Conservation (phyloP, 164 flowering plant species). For the Liquidambar formosana region DNA sequence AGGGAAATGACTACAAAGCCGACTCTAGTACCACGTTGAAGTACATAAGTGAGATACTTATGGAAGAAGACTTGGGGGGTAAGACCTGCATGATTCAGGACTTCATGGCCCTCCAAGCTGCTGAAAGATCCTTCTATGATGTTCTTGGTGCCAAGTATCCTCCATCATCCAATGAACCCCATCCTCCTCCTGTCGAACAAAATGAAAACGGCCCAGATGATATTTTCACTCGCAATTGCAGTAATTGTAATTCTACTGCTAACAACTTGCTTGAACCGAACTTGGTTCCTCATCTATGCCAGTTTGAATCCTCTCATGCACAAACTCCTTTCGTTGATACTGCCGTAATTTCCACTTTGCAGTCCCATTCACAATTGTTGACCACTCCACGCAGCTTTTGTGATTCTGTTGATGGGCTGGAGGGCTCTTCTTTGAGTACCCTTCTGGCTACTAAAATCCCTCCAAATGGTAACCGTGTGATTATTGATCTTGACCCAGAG, state of each 20-base stretch:
- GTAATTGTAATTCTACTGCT: neutral
- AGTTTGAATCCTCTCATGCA: neutral
- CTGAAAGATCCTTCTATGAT: constrained; percentile 27
- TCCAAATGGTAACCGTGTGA: too few relatives aligned
- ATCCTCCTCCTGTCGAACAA: neutral
- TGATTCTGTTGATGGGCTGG: neutral
- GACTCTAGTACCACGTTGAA: constrained; percentile 7
- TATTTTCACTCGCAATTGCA: neutral
- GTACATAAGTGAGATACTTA: constrained; percentile 21
- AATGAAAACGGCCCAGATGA: neutral
- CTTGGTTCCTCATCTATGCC: neutral
- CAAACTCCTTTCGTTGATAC: too few relatives aligned
- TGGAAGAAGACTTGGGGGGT: constrained; percentile 26
- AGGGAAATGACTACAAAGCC: constrained; percentile 4
- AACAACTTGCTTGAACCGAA: neutral
- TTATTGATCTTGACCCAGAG: too few relatives aligned
- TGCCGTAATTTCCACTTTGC: neutral
- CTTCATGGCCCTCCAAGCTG: constrained; percentile 15
- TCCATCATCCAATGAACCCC: neutral
- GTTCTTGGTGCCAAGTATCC: constrained; percentile 8
- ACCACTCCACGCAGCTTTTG: neutral
- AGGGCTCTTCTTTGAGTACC: neutral
- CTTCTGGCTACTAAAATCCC: neutral
- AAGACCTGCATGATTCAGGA: constrained; percentile 16
- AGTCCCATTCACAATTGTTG: neutral